phyloP scores from a whole-genome alignment of 495 filamentous ascomycete species.

The Lophium mytilinum region DNA sequence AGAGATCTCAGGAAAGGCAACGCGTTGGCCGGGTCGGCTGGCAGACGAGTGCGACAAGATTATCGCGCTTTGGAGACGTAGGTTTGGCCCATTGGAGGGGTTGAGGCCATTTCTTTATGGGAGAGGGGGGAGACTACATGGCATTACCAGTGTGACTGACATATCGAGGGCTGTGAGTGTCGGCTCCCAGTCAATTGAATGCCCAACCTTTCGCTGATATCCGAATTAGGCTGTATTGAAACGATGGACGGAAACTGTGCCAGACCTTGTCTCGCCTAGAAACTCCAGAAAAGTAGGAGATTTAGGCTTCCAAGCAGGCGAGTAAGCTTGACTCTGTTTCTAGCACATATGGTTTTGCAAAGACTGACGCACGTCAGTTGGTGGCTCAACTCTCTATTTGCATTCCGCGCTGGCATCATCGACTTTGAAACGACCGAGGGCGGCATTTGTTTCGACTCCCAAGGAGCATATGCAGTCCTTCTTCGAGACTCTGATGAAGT shows the following conservation, averaged over 20 bases:
- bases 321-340: conserved; percentile 20
- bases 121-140: conserved; percentile 28
- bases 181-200: too few species aligned
- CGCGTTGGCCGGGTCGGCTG: conserved; percentile 32
- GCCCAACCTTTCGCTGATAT: too few species aligned
- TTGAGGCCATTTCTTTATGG: conserved; percentile 28
- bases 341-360: background rate
- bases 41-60: conserved; percentile 31
- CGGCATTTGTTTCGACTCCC: conserved; percentile 27
- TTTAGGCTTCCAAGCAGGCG: conserved; percentile 32
- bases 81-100: conserved; percentile 26
- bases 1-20: conserved; percentile 29
- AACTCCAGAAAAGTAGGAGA: conserved; percentile 16
- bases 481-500: conserved; percentile 30
- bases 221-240: conserved; percentile 12
- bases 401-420: conserved; percentile 34
- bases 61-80: conserved; percentile 22
- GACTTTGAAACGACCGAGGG: conserved; percentile 22
- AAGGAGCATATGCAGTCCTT: conserved; percentile 33
- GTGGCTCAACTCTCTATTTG: conserved; percentile 35
- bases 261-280: conserved; percentile 6
- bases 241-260: conserved; percentile 13
- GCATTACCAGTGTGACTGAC: conserved; percentile 23
- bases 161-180: conserved; percentile 20
- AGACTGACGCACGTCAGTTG: conserved; percentile 19